phyloP scores from a whole-genome alignment of 1,139 yeast species.

The Taiozyma sp. region DNA sequence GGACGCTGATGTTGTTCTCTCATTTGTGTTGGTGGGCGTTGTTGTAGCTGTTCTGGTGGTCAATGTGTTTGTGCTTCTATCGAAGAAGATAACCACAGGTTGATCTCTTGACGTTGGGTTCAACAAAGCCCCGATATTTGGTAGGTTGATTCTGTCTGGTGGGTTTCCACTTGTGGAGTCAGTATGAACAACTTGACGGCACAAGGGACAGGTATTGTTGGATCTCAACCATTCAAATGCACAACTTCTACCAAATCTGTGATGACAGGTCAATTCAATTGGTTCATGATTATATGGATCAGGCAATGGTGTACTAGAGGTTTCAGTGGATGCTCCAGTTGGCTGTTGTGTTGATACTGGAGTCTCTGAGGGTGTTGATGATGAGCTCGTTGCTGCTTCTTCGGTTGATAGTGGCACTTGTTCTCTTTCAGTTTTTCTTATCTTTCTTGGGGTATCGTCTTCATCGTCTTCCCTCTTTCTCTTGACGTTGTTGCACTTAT shows the following conservation, averaged over 20 bases:
- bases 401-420: background rate
- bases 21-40: background rate
- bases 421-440: conserved; percentile 4
- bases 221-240: conserved; percentile 69
- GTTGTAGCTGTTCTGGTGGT: conserved; percentile 4
- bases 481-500: conserved; percentile 7
- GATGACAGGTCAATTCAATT: conserved; percentile 75
- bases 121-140: conserved; percentile 31
- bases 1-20: background rate
- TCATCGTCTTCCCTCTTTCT: conserved; percentile 22
- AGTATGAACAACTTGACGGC: conserved; percentile 54
- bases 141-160: conserved; percentile 29
- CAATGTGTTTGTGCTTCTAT: conserved; percentile 17
- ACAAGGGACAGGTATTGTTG: conserved; percentile 74
- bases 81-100: conserved; percentile 23
- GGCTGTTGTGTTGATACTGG: background rate
- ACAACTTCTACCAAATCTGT: conserved; percentile 72
- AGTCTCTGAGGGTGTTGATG: background rate
- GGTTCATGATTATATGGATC: conserved; percentile 52
- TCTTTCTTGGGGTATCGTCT: conserved; percentile 6
- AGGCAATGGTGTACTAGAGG: background rate
- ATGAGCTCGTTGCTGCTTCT: background rate
- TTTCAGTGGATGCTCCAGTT: background rate
- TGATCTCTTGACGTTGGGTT: conserved; percentile 22
- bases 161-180: conserved; percentile 20